phyloP scores from a whole-genome alignment of 75 land plant species.

The Pinus tabuliformis region DNA sequence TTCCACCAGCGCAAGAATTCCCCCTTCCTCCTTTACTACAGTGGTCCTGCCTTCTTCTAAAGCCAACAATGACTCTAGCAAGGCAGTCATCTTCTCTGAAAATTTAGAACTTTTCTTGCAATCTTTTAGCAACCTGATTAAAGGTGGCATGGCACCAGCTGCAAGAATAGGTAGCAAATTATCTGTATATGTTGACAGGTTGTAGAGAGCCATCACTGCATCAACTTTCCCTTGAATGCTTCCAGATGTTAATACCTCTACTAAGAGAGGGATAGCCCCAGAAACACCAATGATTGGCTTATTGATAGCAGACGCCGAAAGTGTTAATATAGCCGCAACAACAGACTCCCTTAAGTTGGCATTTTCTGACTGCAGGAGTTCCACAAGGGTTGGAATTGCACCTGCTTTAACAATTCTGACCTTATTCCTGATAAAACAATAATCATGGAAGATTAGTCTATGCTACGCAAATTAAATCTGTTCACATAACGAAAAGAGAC shows the following conservation, averaged over 20 bases:
- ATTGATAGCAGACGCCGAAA: conserved; percentile 57
- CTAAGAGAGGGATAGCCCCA: conserved; percentile 68
- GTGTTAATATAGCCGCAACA: conserved; percentile 62
- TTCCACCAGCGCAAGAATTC: conserved; percentile 64
- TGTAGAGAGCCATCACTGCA: conserved; percentile 67
- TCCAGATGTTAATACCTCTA: conserved; percentile 54
- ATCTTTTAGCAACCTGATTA: conserved; percentile 47
- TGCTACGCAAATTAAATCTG: no score
- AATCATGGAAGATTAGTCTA: no score
- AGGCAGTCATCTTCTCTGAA: conserved; percentile 55
- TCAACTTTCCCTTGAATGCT: conserved; percentile 66
- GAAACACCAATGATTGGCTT: conserved; percentile 56
- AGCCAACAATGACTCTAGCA: conserved; percentile 48
- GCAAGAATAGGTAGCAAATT: conserved; percentile 20
- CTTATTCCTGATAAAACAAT: no score
- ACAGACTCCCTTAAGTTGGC: conserved; percentile 48
- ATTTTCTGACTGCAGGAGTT: conserved; percentile 42
- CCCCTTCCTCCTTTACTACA: conserved; percentile 42
- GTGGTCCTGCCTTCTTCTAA: conserved; percentile 52
- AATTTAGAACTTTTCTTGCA: conserved; percentile 68
- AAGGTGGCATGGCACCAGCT: conserved; percentile 36
- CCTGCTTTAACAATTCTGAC: conserved; percentile 41
- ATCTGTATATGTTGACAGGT: conserved; percentile 49
- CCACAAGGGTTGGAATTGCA: conserved; percentile 58
- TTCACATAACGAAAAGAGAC: no score